These are phyloP conservation scores for Datura wrightii DNA, from an alignment of 257 asterid genomes.

Conservation along the genomic window DNA sequence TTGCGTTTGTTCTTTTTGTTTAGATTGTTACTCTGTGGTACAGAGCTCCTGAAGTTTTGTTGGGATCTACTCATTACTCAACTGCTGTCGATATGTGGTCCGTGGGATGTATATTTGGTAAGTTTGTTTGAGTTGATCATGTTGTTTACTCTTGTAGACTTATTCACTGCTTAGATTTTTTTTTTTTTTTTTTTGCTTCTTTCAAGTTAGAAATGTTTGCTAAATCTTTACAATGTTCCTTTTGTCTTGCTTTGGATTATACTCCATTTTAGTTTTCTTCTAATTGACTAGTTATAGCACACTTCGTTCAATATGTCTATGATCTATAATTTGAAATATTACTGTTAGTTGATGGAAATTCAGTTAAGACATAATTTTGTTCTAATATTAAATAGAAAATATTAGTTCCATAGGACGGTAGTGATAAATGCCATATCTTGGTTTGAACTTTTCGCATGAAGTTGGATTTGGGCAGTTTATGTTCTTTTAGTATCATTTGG, in stretches of 20 bases:
- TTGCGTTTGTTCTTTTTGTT: background rate
- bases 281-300: background rate
- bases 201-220: conserved; percentile 4
- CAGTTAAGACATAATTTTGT: background rate
- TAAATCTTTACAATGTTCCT: background rate
- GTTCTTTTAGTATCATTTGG: background rate
- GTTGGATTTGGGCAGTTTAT: background rate
- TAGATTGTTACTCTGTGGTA: conserved; percentile 96
- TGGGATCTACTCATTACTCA: conserved; percentile 91
- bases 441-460: background rate
- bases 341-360: no score
- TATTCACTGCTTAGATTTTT: background rate
- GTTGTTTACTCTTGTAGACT: background rate
- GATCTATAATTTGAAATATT: background rate
- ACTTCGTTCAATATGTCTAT: background rate
- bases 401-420: background rate
- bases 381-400: background rate
- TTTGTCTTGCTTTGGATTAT: background rate
- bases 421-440: background rate
- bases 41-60: conserved; percentile 94
- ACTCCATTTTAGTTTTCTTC: background rate
- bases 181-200: background rate
- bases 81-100: conserved; percentile 99
- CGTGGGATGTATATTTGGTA: conserved; percentile 93
- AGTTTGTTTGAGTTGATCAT: conserved; percentile 19